Conservation (phyloP, 495 filamentous ascomycete species). For the Daldinia grandis region DNA sequence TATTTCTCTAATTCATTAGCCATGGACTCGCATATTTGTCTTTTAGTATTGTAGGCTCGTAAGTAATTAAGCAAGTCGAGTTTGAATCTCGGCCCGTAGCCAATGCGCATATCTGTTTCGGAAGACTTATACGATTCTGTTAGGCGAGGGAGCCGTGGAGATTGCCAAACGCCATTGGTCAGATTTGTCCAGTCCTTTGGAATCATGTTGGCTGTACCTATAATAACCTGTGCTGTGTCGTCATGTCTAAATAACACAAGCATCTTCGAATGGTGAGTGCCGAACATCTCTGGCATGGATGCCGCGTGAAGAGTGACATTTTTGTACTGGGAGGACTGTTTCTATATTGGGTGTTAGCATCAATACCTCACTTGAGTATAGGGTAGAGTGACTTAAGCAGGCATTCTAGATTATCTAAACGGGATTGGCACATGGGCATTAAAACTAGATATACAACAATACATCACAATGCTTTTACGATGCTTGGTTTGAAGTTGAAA, state of each 20-base stretch:
- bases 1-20: constrained; percentile 65
- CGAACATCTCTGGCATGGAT: constrained; percentile 85
- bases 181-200: constrained; percentile 85
- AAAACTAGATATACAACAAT: background rate
- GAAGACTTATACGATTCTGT: background rate
- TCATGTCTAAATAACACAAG: constrained; percentile 82
- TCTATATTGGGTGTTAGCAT: constrained; percentile 48
- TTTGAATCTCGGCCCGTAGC: constrained; percentile 77
- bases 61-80: constrained; percentile 78
- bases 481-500: background rate
- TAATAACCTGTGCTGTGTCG: constrained; percentile 78
- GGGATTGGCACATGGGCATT: background rate
- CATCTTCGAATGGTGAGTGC: constrained; percentile 86
- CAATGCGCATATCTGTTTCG: constrained; percentile 46
- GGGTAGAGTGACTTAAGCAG: background rate
- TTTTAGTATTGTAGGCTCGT: constrained; percentile 67
- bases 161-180: constrained; percentile 85
- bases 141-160: constrained; percentile 70
- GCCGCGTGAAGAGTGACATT: constrained; percentile 79
- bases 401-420: background rate
- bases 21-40: constrained; percentile 57
- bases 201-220: constrained; percentile 93
- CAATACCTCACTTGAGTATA: background rate
- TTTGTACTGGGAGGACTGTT: constrained; percentile 63
- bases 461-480: background rate